Percentiles rank a stretch among this genome's conserved stretches.
Evolutionary conservation across 2,329 filamentous ascomycete species (phyloP).

Genomic region (Rosellinia necatrix): DNA sequence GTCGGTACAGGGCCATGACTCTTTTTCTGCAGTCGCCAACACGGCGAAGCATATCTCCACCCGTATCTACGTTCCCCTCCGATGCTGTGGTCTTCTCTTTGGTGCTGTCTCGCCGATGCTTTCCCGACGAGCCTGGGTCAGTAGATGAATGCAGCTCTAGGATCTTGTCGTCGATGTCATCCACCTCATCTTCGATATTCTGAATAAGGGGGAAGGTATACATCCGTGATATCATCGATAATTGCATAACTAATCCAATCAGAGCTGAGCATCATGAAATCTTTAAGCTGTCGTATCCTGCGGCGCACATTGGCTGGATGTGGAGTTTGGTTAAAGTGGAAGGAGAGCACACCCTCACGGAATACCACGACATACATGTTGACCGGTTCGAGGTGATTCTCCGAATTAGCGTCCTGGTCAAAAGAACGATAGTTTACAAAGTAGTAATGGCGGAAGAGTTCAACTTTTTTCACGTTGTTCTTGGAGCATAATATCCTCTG

Average conservation of each 20-base stretch:
- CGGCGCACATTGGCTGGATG: constrained; percentile 95
- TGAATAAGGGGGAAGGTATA: constrained; percentile 92
- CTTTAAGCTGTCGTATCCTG: constrained; percentile 88
- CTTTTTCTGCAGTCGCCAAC: constrained; percentile 96
- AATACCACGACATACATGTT: constrained; percentile 99
- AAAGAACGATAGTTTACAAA: constrained; percentile 99
- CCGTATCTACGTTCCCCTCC: constrained; percentile 52
- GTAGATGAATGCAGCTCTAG: constrained; percentile 73
- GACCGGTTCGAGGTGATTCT: constrained; percentile 90
- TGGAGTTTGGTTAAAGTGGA: constrained; percentile 95
- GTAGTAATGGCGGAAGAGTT: constrained; percentile 96
- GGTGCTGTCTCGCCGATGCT: constrained; percentile 42
- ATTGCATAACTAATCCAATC: constrained; percentile 99
- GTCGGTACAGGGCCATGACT: constrained; percentile 91
- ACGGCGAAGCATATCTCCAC: constrained; percentile 84
- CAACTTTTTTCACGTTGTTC: constrained; percentile 97
- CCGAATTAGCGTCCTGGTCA: constrained; percentile 88
- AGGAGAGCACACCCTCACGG: constrained; percentile 90
- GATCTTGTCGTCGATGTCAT: constrained; percentile 94
- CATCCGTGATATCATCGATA: constrained; percentile 98
- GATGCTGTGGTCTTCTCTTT: constrained; percentile 54
- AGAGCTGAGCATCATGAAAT: constrained; percentile 89
- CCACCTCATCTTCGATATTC: constrained; percentile 92
- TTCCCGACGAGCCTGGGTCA: constrained; percentile 47
- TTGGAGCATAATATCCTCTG: constrained; percentile 96